Conservation (phyloP, 306 rosid species). For the Carpinus viminea region DNA sequence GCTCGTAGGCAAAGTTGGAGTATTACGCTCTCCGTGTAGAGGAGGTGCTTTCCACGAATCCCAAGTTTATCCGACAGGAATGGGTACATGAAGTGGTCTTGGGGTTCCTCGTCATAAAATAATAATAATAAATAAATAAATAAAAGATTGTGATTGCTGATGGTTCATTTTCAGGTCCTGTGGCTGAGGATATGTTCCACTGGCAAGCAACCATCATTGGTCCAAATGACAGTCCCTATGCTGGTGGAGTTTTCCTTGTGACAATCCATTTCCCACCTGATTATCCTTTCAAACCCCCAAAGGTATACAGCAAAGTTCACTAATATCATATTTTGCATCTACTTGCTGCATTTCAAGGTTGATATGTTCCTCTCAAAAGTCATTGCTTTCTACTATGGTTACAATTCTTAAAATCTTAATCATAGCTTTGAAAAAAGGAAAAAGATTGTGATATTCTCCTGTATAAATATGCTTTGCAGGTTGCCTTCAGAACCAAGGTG, state of each 20-base stretch:
- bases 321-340: neutral
- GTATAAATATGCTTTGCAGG: constrained; percentile 42
- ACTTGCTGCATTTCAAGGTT: neutral
- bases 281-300: constrained; percentile 98
- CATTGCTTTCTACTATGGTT: neutral
- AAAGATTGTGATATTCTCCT: neutral
- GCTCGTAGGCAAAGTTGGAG: too few species aligned
- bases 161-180: constrained; percentile 68
- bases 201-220: constrained; percentile 99
- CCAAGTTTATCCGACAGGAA: too few species aligned
- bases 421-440: neutral
- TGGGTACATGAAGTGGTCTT: too few species aligned
- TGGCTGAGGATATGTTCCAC: constrained; percentile 87
- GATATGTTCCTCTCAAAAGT: neutral
- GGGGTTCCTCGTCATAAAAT: too few species aligned
- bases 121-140: too few species aligned
- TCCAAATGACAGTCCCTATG: constrained; percentile 94
- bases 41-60: too few species aligned
- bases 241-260: constrained; percentile 91
- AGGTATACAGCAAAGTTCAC: constrained; percentile 46
- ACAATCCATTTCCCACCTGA: constrained; percentile 92
- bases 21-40: too few species aligned
- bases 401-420: neutral
- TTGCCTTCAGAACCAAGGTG: constrained; percentile 90
- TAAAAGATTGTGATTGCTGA: neutral